Base-by-base conservation (phyloP, 2,329 filamentous ascomycete species). In the Cladosporium sphaerospermum region DNA sequence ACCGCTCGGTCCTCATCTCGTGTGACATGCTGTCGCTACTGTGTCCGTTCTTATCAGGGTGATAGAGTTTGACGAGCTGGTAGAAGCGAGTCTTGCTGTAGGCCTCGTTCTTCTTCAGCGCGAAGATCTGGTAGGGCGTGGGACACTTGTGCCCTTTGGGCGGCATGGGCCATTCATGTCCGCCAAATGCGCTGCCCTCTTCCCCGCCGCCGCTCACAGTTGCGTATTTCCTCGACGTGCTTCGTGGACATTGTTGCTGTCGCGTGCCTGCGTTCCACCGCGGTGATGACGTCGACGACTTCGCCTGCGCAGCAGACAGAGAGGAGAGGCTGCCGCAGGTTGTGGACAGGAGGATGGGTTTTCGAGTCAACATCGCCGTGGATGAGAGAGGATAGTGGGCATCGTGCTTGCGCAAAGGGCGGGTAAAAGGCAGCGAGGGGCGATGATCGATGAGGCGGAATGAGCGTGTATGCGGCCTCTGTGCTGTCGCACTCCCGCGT, bases 1-100 rank as follows among this genome's bases (percentile, higher is more conserved):
- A 99, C 45, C 93, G 86, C 66, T 96, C 89, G n/a, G 93, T 76
- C 56, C 86, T 85, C 31, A 81, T 78, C 23, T 80, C 71, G 16
- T 80, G 77, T 0, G 88, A 75, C 10, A 87, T 67, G 67, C 56
- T 74, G 69, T 55, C 73, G 69, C 64, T 63, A 54, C 69, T 71
- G 36, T 66, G 67, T 37, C 64, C 60, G 57, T 70, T 75, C 55
- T 80, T 81, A 69, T 99, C 93, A 0, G 93, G 93, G 66, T 99
- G 93, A 73, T 99, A 99, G 44, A 95, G 77, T 74, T 97, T 99
- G 54, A 95, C 93, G 49, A 99, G 81, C 65, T 92, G 81, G 70
- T 95, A 93, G 77, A 90, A 99, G 55, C 83, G 83, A 41, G 78
- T 73, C 71, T 99, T 97, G 57, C 81, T 85, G 70, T 99, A 97